phyloP scores from a whole-genome alignment of 805 yeast genomes.

The Torulaspora maleeae region DNA sequence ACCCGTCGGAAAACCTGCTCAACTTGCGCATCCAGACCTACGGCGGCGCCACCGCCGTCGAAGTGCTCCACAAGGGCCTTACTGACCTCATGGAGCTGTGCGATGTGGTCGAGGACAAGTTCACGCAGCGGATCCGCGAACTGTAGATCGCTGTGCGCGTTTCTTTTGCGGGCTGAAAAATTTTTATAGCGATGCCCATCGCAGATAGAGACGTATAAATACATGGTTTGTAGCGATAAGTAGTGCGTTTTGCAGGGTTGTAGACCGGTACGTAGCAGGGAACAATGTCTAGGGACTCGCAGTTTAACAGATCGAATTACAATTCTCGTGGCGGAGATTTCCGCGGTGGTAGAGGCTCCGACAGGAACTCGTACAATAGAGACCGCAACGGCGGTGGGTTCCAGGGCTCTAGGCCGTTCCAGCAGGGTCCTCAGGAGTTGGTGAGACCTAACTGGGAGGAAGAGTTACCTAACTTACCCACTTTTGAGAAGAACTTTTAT shows the following conservation, averaged over 20 bases:
- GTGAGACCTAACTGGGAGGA: conserved; percentile 75
- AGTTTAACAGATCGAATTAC: conserved; percentile 36
- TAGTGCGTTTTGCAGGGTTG: neutral
- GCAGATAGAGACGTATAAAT: conserved; percentile 2
- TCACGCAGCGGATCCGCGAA: conserved; percentile 61
- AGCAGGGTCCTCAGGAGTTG: conserved; percentile 34
- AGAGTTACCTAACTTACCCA: conserved; percentile 57
- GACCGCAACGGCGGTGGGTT: conserved; percentile 41
- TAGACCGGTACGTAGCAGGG: neutral
- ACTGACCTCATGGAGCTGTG: conserved; percentile 81
- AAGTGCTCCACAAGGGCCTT: conserved; percentile 88
- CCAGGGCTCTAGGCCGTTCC: conserved; percentile 6
- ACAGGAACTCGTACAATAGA: conserved; percentile 37
- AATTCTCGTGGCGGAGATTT: conserved; percentile 40
- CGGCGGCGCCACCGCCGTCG: conserved; percentile 81
- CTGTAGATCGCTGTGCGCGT: conserved; percentile 15
- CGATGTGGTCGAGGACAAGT: conserved; percentile 73
- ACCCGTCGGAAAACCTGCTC: conserved; percentile 88
- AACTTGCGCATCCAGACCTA: conserved; percentile 93
- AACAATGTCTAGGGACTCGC: conserved; percentile 33
- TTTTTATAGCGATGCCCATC: conserved; percentile 11
- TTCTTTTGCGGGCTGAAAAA: conserved; percentile 6
- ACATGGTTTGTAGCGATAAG: neutral
- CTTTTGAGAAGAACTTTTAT: conserved; percentile 93
- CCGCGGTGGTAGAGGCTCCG: conserved; percentile 39